Conservation (phyloP, 163 green algal genomes). For the Prototheca stagnorum region DNA sequence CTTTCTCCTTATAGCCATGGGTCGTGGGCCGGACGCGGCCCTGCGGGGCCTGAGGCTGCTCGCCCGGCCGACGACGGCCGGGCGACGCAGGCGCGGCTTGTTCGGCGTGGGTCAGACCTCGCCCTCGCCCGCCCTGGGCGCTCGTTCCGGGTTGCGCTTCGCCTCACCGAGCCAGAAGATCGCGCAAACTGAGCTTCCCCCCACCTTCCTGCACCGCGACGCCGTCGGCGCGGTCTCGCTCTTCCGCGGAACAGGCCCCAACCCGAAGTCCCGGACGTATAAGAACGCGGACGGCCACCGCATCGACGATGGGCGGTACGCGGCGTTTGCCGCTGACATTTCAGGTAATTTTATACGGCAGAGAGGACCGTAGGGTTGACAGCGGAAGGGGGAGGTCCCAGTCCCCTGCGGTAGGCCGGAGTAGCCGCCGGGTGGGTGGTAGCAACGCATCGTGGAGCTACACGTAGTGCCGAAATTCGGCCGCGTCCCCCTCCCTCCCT, state of each 20-base stretch:
- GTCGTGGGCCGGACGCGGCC: no score
- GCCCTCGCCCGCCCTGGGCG: no score
- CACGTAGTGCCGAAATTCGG: not conserved
- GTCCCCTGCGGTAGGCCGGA: not conserved
- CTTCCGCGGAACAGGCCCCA: conserved; percentile 6
- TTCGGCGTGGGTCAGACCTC: no score
- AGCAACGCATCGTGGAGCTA: not conserved
- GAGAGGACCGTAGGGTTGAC: not conserved
- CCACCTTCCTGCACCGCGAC: conserved; percentile 11
- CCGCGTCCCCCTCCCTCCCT: not conserved
- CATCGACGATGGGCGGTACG: conserved; percentile 85
- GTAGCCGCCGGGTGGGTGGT: not conserved
- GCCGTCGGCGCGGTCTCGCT: conserved; percentile 22
- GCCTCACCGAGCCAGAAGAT: no score
- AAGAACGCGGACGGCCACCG: conserved; percentile 50
- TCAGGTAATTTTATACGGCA: conserved; percentile 6
- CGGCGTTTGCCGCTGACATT: conserved; percentile 60
- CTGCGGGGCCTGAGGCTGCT: no score
- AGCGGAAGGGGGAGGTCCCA: not conserved
- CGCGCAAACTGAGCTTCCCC: no score
- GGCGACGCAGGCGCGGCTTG: no score
- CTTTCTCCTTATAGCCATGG: no score
- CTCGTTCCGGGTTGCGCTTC: no score
- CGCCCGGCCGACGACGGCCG: no score
- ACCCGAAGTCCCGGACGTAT: conserved; percentile 5